Evolutionary conservation across 2,329 filamentous ascomycete species (phyloP).

Genomic region (Penicillium sp.): DNA sequence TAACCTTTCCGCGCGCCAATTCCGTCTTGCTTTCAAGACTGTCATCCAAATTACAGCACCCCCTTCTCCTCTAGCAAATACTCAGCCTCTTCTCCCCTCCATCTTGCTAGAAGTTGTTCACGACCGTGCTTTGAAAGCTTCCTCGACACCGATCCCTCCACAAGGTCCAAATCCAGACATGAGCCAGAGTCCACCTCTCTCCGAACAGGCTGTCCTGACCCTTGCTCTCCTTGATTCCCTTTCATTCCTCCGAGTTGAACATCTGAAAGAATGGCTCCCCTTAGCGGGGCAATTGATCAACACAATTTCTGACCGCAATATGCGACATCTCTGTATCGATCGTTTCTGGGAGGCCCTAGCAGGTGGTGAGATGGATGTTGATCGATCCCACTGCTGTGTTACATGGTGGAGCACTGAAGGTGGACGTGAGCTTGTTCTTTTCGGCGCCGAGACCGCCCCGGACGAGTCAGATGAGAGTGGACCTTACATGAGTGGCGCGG

Average conservation of each 20-base stretch:
- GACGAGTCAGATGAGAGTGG: conserved; percentile 23
- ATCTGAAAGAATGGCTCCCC: conserved; percentile 73
- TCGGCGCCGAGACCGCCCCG: conserved; percentile 28
- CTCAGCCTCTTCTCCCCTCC: conserved; percentile 69
- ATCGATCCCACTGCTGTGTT: conserved; percentile 67
- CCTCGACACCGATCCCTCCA: conserved; percentile 42
- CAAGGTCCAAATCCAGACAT: conserved; percentile 30
- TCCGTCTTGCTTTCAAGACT: conserved; percentile 78
- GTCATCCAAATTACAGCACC: conserved; percentile 73
- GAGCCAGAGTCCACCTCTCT: conserved; percentile 36
- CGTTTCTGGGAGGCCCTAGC: conserved; percentile 72
- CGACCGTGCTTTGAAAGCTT: conserved; percentile 53
- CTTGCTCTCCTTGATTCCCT: conserved; percentile 72
- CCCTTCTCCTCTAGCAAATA: conserved; percentile 63
- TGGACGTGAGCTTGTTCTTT: conserved; percentile 50
- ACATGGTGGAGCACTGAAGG: conserved; percentile 72
- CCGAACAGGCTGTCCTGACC: conserved; percentile 68
- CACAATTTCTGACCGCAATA: conserved; percentile 50
- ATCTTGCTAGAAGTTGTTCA: conserved; percentile 69
- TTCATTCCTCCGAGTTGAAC: conserved; percentile 59
- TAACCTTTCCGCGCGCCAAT: conserved; percentile 72
- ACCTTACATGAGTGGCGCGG: conserved; percentile 49
- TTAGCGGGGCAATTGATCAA: conserved; percentile 61
- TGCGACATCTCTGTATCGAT: conserved; percentile 58
- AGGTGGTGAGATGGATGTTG: conserved; percentile 79